phyloP scores from a whole-genome alignment of 257 asterid species.

The Pogostemon cablin region DNA sequence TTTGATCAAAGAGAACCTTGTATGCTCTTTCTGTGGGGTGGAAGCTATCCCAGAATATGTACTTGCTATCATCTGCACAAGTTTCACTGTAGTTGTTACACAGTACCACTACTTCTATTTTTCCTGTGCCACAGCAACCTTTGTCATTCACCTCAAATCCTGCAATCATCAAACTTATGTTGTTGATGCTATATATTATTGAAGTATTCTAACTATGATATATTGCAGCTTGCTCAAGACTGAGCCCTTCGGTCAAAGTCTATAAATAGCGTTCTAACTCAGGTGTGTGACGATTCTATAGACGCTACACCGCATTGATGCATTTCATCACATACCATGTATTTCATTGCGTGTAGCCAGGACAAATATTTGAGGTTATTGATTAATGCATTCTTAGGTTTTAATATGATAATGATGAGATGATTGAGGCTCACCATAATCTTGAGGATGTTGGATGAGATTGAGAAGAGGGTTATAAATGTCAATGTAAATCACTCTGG shows the following conservation, averaged over 20 bases:
- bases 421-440: conserved; percentile 40
- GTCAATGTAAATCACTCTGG: conserved; percentile 50
- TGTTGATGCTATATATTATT: not conserved
- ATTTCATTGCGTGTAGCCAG: too few relatives aligned
- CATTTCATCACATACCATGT: too few relatives aligned
- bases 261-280: too few relatives aligned
- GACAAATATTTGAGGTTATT: too few relatives aligned
- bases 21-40: conserved; percentile 54
- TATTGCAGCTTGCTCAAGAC: too few relatives aligned
- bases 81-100: conserved; percentile 42
- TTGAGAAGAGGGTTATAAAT: conserved; percentile 42
- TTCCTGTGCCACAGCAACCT: conserved; percentile 59
- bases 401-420: too few relatives aligned
- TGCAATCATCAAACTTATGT: conserved; percentile 16
- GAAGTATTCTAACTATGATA: too few relatives aligned
- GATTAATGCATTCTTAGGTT: too few relatives aligned
- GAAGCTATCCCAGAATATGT: conserved; percentile 59
- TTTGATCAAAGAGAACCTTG: conserved; percentile 32
- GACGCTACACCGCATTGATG: too few relatives aligned
- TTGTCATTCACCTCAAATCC: conserved; percentile 50
- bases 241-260: too few relatives aligned
- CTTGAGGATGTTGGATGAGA: conserved; percentile 50
- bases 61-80: conserved; percentile 41
- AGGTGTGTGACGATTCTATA: too few relatives aligned
- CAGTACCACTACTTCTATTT: conserved; percentile 37